Evolutionary conservation across 2,329 filamentous ascomycete genomes (phyloP).

Genomic region (Parasarocladium wereldwijsianum): DNA sequence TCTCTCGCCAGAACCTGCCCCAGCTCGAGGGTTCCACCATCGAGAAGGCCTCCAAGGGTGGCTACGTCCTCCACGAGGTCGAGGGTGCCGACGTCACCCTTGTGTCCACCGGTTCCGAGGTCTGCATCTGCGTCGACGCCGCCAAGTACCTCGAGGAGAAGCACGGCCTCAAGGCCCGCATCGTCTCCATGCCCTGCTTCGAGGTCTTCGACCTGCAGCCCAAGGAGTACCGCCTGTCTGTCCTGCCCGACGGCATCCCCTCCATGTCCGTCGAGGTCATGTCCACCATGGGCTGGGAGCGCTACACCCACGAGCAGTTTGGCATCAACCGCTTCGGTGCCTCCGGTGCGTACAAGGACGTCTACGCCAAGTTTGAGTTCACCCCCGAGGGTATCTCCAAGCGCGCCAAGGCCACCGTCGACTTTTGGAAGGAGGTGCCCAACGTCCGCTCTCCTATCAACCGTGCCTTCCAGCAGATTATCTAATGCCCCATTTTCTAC

Average conservation of each 20-base stretch:
- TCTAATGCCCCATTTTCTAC: constrained; percentile 45
- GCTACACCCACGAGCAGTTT: constrained; percentile 98
- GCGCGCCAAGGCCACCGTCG: constrained; percentile 78
- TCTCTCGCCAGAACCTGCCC: constrained; percentile 95
- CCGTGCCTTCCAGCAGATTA: constrained; percentile 93
- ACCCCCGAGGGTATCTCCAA: constrained; percentile 93
- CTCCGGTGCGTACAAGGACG: constrained; percentile 91
- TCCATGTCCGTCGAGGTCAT: constrained; percentile 90
- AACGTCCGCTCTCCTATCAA: constrained; percentile 92
- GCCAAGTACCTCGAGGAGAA: constrained; percentile 84
- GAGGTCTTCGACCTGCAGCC: constrained; percentile 90
- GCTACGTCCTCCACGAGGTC: constrained; percentile 77
- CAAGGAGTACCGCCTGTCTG: constrained; percentile 89
- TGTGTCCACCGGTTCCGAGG: constrained; percentile 91
- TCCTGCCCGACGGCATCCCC: constrained; percentile 88
- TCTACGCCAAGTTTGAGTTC: constrained; percentile 99
- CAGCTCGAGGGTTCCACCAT: constrained; percentile 91
- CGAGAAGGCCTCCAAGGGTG: constrained; percentile 84
- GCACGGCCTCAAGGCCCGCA: constrained; percentile 72
- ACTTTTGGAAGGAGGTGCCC: constrained; percentile 92
- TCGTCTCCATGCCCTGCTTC: constrained; percentile 92
- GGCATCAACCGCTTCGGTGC: constrained; percentile 98
- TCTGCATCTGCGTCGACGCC: constrained; percentile 83
- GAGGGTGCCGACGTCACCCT: constrained; percentile 77
- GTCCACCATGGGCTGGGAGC: constrained; percentile 96